Evolutionary conservation across 352 stramenopile species (phyloP), one percentile per base, ranked within the genome.

Genomic region (Pythium rishiriense): DNA sequence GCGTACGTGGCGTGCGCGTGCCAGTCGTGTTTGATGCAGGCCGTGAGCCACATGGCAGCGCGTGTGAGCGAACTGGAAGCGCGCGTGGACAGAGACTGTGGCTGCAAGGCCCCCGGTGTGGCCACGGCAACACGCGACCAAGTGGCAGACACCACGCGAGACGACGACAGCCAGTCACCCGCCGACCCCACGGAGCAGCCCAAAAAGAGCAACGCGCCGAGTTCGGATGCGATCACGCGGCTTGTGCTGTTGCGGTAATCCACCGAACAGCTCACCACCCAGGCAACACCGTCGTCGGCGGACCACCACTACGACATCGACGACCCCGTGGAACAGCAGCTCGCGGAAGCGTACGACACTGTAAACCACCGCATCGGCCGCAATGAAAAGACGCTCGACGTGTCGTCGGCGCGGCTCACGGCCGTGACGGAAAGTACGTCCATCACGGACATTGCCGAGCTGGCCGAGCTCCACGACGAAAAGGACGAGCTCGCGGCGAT

Each of bases 321-420:
- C 15, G 49, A 60, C 75, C 31, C 49, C 0, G 25, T 66, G 3
- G 49, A 60, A 25, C 26, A 53, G 11, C 49, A 61, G 45, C 50
- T 67, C 24, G 39, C 35, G 1, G 6, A 22, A 4, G 41, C 39
- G 22, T 67, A 67, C 41, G 60, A 67, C 31, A 9, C 14, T 11
- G 29, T 67, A 14, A 67, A 61, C 24, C 39, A 61, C 8, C 51
- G 45, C 28, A 50, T 67, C 6, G 35, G 28, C 9, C 17, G 48
- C 21, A 85, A 86, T 52, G 73, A 83, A 52, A 72, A 70, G 19
- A 69, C 66, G 0, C 51, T 84, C 33, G 68, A 70, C 47, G 68
- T 78, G 33, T 75, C 58, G 68, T 39, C 74, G 19, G 39, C 41
- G 62, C 66, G 67, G 22, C 57, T 78, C 29, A 52, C 66, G n/a